A percentile compares a stretch with the other conserved stretches of the same genome.
Conservation (phyloP, 2,329 filamentous ascomycete species). For the Epichloe baconii region DNA sequence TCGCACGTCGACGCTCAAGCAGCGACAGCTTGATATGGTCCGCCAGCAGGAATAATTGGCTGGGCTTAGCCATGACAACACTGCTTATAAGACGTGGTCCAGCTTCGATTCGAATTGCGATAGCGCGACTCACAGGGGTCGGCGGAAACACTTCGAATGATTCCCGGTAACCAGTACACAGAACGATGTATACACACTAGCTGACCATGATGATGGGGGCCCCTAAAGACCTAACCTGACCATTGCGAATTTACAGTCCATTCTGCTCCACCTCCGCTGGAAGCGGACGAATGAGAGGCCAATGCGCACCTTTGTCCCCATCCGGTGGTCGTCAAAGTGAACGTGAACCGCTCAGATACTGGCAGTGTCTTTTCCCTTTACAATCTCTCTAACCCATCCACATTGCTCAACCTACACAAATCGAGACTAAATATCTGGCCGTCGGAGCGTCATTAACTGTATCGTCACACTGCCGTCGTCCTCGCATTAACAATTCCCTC, state of each 20-base stretch:
- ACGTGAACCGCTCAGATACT: neutral
- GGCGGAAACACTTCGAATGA: too few relatives aligned
- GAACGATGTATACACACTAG: too few relatives aligned
- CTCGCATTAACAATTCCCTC: neutral
- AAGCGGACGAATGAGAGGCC: neutral
- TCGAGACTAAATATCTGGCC: too few relatives aligned
- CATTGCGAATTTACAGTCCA: too few relatives aligned
- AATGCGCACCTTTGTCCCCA: neutral
- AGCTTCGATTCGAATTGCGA: neutral
- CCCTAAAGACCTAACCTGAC: too few relatives aligned
- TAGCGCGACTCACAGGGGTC: too few relatives aligned
- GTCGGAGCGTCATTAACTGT: too few relatives aligned
- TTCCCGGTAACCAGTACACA: too few relatives aligned
- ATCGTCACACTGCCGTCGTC: neutral
- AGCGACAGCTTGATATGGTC: conserved; percentile 96
- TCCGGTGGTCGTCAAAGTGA: neutral
- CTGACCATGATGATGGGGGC: too few relatives aligned
- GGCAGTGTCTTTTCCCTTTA: neutral
- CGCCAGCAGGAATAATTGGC: conserved; percentile 81
- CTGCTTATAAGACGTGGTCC: neutral
- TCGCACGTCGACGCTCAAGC: conserved; percentile 78
- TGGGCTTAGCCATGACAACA: conserved; percentile 33
- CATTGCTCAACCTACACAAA: neutral
- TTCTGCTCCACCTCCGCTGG: neutral
- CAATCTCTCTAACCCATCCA: neutral